Conservation (phyloP, 257 asterid genomes). For the Gynochthodes officinalis region DNA sequence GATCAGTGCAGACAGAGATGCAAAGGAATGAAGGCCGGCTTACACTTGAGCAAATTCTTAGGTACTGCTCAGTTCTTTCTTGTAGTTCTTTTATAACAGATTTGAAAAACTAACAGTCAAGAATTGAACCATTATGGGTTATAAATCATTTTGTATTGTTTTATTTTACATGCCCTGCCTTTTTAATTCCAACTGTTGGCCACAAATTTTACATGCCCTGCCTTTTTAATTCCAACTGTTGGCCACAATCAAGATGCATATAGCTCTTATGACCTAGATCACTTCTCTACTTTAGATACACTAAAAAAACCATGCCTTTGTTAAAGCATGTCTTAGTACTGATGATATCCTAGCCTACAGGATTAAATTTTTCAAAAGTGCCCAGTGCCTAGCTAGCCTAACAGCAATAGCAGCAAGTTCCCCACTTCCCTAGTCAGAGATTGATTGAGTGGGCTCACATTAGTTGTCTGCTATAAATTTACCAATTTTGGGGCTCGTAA, state of each 20-base stretch:
- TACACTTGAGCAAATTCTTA: conserved; percentile 93
- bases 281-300: neutral
- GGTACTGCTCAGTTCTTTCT: conserved; percentile 37
- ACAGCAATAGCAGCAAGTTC: neutral
- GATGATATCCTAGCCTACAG: neutral
- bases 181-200: neutral
- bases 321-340: neutral
- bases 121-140: neutral
- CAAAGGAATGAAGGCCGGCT: conserved; percentile 85
- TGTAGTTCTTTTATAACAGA: neutral
- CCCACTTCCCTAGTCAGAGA: neutral
- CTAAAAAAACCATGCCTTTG: neutral
- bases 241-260: neutral
- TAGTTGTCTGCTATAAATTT: too few relatives aligned
- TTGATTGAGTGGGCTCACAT: neutral
- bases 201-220: neutral
- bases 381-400: neutral
- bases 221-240: neutral
- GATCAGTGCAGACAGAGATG: conserved; percentile 86
- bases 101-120: neutral
- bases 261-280: neutral
- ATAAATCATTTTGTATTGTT: neutral
- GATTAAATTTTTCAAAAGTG: too few relatives aligned
- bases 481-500: too few relatives aligned
- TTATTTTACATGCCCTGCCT: neutral